Percentiles rank a stretch among this genome's conserved stretches.
phyloP scores from a whole-genome alignment of 345 rosid genomes.

The Eucalyptus cloeziana region DNA sequence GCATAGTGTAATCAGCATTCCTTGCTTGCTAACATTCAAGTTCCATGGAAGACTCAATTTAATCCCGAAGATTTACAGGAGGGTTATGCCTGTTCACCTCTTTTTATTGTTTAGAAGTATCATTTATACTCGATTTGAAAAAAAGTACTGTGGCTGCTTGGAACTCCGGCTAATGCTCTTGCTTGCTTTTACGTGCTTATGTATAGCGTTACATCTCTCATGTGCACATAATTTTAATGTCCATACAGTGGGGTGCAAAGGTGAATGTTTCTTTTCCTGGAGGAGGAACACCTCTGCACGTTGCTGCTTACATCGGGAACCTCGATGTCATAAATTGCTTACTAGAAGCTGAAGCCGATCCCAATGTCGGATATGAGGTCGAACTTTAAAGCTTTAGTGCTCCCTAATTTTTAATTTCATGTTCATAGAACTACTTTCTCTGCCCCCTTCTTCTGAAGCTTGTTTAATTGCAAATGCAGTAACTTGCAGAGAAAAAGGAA shows the following conservation, averaged over 20 bases:
- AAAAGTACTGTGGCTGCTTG: background rate
- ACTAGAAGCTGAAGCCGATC: slow-evolving; percentile 76
- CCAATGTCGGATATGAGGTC: slow-evolving; percentile 64
- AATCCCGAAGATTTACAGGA: background rate
- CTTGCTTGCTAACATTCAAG: background rate
- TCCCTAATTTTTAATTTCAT: background rate
- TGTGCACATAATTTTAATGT: background rate
- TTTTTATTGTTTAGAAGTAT: background rate
- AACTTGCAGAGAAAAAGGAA: background rate
- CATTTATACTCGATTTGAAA: background rate
- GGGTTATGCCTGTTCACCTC: background rate
- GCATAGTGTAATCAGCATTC: background rate
- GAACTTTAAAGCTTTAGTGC: background rate
- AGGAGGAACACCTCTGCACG: slow-evolving; percentile 86
- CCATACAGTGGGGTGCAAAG: slow-evolving; percentile 63
- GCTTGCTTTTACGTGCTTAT: background rate
- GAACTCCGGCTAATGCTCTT: background rate
- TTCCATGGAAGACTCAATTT: background rate
- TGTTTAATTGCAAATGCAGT: background rate
- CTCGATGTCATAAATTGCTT: slow-evolving; percentile 51
- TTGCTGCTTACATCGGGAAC: slow-evolving; percentile 65
- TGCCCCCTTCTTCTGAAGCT: background rate
- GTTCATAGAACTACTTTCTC: background rate
- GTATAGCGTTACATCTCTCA: background rate
- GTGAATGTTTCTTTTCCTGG: slow-evolving; percentile 52